Evolutionary conservation across 225 moss, liverwort and hornwort species (phyloP).

Genomic region (Pseudoscleropodium purum): DNA sequence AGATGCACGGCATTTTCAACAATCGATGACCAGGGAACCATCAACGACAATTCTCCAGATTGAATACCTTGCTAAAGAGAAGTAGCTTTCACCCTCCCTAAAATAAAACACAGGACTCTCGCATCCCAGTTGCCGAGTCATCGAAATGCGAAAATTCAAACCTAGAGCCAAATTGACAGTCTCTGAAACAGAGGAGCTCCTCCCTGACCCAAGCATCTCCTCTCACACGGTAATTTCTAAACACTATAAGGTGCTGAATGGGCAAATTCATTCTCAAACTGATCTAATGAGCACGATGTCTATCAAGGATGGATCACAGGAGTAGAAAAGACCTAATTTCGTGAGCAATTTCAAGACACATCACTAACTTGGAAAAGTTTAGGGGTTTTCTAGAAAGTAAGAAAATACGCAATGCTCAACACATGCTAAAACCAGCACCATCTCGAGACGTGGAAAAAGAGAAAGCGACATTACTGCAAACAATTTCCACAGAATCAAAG

Average conservation of each 20-base stretch:
- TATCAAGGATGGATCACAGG: background rate
- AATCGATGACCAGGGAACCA: background rate
- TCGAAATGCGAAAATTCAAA: background rate
- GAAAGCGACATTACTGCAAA: background rate
- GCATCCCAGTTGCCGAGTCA: background rate
- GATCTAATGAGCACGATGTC: background rate
- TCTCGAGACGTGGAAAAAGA: background rate
- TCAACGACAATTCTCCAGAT: background rate
- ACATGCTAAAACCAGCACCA: background rate
- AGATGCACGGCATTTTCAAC: background rate
- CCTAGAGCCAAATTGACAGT: background rate
- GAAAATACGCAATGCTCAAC: background rate
- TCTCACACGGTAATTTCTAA: background rate
- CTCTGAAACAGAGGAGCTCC: background rate
- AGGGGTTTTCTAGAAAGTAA: background rate
- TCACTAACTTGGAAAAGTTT: background rate
- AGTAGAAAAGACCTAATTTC: background rate
- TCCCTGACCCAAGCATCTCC: background rate
- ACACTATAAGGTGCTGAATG: background rate
- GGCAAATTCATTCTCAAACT: background rate
- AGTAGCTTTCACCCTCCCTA: background rate
- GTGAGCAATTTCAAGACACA: background rate
- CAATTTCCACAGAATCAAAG: background rate
- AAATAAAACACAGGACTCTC: background rate
- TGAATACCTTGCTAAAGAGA: background rate